A percentile compares a stretch with the other conserved stretches of the same genome.
Conservation (phyloP, 2,329 filamentous ascomycete species). For the Falciphora oryzae region DNA sequence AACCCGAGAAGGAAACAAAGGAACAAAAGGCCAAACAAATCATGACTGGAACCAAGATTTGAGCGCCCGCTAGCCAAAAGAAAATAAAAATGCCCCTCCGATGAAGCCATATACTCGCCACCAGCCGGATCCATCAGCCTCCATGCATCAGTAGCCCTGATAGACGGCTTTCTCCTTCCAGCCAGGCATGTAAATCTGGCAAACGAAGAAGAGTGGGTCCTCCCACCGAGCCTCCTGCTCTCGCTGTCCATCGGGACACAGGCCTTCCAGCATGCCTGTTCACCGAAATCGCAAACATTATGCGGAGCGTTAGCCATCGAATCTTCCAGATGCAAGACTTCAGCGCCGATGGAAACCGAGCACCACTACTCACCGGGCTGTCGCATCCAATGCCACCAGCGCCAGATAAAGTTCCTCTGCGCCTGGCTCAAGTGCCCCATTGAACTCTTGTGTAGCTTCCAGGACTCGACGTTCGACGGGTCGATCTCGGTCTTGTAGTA, state of each 20-base stretch:
- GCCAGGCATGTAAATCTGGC: conserved; percentile 37
- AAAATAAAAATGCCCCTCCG: neutral
- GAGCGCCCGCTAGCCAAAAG: too few species aligned
- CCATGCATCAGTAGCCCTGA: neutral
- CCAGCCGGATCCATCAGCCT: neutral
- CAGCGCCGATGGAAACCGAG: neutral
- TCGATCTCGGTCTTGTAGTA: conserved; percentile 37
- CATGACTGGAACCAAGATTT: neutral
- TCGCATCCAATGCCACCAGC: conserved; percentile 22
- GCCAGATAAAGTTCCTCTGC: conserved; percentile 28
- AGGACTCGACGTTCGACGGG: conserved; percentile 21
- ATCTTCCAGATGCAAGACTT: neutral
- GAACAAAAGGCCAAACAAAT: neutral
- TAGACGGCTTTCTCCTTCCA: conserved; percentile 24
- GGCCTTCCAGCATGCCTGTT: neutral
- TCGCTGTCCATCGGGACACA: neutral
- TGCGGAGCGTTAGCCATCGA: too few species aligned
- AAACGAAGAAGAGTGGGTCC: conserved; percentile 37
- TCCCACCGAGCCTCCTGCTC: conserved; percentile 26
- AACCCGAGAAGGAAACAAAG: neutral
- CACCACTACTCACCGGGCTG: conserved; percentile 14
- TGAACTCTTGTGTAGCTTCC: conserved; percentile 20
- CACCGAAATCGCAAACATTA: neutral
- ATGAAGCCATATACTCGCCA: neutral
- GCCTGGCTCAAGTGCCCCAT: conserved; percentile 25